These are phyloP conservation scores for Aureobasidium musti DNA, from an alignment of 2,329 filamentous ascomycete genomes.

Conservation along the genomic window DNA sequence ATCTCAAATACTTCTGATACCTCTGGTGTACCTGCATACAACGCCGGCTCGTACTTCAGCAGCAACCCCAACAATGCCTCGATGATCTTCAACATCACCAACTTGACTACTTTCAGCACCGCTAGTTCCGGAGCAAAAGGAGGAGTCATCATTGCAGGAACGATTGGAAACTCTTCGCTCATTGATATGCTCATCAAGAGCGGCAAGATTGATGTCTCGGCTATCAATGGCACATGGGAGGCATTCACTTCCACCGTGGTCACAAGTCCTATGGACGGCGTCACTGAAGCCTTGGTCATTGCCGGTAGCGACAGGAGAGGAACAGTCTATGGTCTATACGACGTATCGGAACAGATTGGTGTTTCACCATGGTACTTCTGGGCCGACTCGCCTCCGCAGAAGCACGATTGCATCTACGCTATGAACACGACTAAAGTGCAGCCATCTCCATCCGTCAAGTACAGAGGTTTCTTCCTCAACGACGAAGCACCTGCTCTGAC, in stretches of 20 bases:
- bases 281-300: constrained; percentile 63
- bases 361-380: constrained; percentile 71
- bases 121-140: constrained; percentile 32
- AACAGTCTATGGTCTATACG: constrained; percentile 70
- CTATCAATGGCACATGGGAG: constrained; percentile 67
- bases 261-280: constrained; percentile 58
- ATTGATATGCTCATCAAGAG: constrained; percentile 60
- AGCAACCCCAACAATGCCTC: constrained; percentile 48
- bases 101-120: constrained; percentile 43
- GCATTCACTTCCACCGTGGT: constrained; percentile 64
- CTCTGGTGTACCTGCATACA: constrained; percentile 39
- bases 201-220: constrained; percentile 60
- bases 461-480: constrained; percentile 70
- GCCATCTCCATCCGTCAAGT: constrained; percentile 63
- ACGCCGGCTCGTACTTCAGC: constrained; percentile 37
- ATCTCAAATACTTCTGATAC: constrained; percentile 44
- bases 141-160: constrained; percentile 66
- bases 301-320: constrained; percentile 66
- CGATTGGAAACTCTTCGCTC: constrained; percentile 63
- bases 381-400: constrained; percentile 61
- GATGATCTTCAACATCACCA: constrained; percentile 48
- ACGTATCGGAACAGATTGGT: constrained; percentile 71
- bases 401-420: constrained; percentile 58
- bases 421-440: constrained; percentile 58
- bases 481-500: constrained; percentile 69